Percentiles rank a stretch among this genome's conserved stretches.
Evolutionary conservation across 768 basidiomycete species (phyloP).

Genomic region (Suillus bovinus): DNA sequence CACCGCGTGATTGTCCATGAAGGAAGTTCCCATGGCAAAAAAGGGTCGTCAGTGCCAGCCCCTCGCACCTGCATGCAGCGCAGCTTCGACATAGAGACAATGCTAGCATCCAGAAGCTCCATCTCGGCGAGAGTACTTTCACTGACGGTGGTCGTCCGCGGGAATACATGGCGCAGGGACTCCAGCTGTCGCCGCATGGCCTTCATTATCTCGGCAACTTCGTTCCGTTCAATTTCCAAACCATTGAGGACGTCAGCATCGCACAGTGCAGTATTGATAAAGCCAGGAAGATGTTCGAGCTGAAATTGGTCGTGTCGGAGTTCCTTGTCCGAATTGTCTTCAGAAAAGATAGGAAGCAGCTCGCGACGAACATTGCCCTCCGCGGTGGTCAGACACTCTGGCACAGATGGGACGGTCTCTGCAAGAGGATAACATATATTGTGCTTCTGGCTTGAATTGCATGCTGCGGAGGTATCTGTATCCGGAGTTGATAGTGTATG

Average conservation of each 20-base stretch:
- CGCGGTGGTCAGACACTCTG: background rate
- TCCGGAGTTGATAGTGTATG: background rate
- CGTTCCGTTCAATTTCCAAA: conserved; percentile 1
- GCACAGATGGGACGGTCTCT: background rate
- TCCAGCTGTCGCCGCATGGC: conserved; percentile 2
- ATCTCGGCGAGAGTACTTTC: conserved; percentile 36
- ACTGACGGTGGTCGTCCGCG: background rate
- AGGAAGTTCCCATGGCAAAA: conserved; percentile 42
- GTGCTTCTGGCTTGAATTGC: background rate
- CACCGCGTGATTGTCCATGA: conserved; percentile 78
- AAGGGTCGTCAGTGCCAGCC: background rate
- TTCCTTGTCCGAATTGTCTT: background rate
- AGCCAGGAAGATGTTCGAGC: conserved; percentile 1
- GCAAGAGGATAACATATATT: background rate
- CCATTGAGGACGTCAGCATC: conserved; percentile 2
- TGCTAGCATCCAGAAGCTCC: conserved; percentile 70
- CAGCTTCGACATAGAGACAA: conserved; percentile 68
- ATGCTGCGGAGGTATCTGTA: background rate
- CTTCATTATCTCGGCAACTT: background rate
- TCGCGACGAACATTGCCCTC: background rate
- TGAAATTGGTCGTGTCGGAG: conserved; percentile 1
- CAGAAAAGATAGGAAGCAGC: background rate
- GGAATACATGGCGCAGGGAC: background rate
- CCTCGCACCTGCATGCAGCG: conserved; percentile 32
- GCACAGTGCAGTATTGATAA: background rate